Evolutionary conservation across 768 basidiomycete genomes (phyloP).

Genomic region (Kwoniella botswanensis): DNA sequence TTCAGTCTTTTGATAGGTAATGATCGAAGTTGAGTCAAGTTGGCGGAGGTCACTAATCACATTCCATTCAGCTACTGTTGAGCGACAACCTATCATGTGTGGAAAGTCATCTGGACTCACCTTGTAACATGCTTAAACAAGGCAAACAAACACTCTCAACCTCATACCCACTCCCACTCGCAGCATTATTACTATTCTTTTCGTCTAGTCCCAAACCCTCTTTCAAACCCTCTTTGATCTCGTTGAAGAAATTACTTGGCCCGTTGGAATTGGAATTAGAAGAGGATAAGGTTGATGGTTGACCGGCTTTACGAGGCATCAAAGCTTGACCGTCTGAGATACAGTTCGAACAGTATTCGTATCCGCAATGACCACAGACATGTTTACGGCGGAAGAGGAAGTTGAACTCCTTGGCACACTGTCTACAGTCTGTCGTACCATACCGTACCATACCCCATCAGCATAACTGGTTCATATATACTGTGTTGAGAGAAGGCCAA

Average conservation of each 20-base stretch:
- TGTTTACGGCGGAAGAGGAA: slow-evolving; percentile 52
- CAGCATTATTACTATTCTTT: slow-evolving; percentile 11
- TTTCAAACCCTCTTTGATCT: slow-evolving; percentile 36
- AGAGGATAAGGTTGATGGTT: slow-evolving; percentile 6
- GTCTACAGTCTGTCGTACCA: slow-evolving; percentile 44
- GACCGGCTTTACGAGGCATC: slow-evolving; percentile 49
- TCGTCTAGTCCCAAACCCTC: slow-evolving; percentile 41
- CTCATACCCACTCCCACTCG: slow-evolving; percentile 50
- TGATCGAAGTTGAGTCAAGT: slow-evolving; percentile 41
- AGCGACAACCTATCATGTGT: not conserved
- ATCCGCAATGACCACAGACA: slow-evolving; percentile 55
- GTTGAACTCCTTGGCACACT: slow-evolving; percentile 56
- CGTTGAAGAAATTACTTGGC: slow-evolving; percentile 22
- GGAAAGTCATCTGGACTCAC: slow-evolving; percentile 30
- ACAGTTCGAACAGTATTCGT: slow-evolving; percentile 54
- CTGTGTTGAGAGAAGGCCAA: not conserved
- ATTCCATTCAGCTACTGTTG: not conserved
- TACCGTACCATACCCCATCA: not conserved
- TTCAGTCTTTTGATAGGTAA: slow-evolving; percentile 56
- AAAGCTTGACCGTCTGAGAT: slow-evolving; percentile 53
- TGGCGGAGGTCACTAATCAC: slow-evolving; percentile 49
- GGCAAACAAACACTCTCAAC: slow-evolving; percentile 53
- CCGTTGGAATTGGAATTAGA: not conserved
- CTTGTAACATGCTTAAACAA: slow-evolving; percentile 55
- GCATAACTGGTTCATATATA: not conserved